phyloP scores from a whole-genome alignment of 1,139 yeast species.

The Lodderomyces oxycetoniae region DNA sequence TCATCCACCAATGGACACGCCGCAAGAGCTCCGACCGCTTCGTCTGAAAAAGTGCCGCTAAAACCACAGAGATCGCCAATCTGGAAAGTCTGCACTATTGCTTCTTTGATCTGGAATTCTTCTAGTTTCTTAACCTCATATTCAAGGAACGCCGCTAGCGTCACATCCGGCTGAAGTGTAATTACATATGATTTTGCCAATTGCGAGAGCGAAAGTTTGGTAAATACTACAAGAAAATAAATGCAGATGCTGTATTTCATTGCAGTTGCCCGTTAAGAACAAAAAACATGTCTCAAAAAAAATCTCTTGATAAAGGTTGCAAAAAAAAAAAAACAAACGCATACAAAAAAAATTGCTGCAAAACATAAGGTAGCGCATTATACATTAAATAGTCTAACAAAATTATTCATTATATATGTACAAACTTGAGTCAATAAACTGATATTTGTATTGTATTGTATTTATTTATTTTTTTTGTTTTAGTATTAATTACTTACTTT shows the following conservation, averaged over 20 bases:
- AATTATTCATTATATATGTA: no score
- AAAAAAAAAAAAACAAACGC: slow-evolving; percentile 5
- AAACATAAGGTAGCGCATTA: not conserved
- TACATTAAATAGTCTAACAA: slow-evolving; percentile 1
- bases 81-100: slow-evolving; percentile 41
- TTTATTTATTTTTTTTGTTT: slow-evolving; percentile 3
- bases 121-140: slow-evolving; percentile 31
- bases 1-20: slow-evolving; percentile 53
- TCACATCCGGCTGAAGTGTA: slow-evolving; percentile 23
- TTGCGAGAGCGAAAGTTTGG: not conserved
- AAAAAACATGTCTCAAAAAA: not conserved
- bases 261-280: not conserved
- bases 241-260: slow-evolving; percentile 1
- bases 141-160: slow-evolving; percentile 36
- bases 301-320: slow-evolving; percentile 3
- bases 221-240: not conserved
- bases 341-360: slow-evolving; percentile 5
- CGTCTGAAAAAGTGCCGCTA: slow-evolving; percentile 51
- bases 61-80: slow-evolving; percentile 65
- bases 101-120: slow-evolving; percentile 35
- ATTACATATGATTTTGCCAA: slow-evolving; percentile 10
- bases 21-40: slow-evolving; percentile 14
- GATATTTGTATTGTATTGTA: no score
- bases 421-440: no score
- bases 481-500: not conserved